A percentile compares a stretch with the other conserved stretches of the same genome.
These are phyloP conservation scores for Vaccinium darrowii DNA, from an alignment of 148 eudicot species.

Conservation along the genomic window DNA sequence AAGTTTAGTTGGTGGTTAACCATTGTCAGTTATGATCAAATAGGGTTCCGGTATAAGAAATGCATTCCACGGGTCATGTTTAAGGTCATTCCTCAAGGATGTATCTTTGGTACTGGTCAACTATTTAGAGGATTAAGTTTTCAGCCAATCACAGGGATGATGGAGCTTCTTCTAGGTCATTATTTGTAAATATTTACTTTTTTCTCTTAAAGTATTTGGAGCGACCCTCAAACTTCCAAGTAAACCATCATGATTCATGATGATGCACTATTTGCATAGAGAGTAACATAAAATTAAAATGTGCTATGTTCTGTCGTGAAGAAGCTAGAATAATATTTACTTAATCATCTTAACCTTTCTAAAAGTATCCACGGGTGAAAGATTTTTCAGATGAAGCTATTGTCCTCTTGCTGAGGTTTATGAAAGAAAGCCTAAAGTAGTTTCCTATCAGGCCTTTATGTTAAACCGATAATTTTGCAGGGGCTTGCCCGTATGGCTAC, in stretches of 20 bases:
- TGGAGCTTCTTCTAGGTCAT: not conserved
- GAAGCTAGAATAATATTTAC: not conserved
- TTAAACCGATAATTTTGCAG: slow-evolving; percentile 38
- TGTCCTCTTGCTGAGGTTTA: not conserved
- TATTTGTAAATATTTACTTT: not conserved
- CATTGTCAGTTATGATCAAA: not conserved
- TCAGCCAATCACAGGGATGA: not conserved
- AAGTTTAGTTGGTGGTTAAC: not conserved
- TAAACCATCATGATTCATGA: not conserved
- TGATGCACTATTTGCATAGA: not conserved
- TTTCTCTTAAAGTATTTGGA: not conserved
- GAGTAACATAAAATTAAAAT: not conserved
- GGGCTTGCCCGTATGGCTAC: slow-evolving; percentile 97
- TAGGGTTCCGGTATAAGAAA: not conserved
- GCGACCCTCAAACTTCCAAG: not conserved
- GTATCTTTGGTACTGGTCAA: not conserved
- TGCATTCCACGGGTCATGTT: not conserved
- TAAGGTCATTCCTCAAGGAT: not conserved
- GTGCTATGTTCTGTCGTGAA: not conserved
- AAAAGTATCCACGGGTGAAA: not conserved
- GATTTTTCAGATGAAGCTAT: not conserved
- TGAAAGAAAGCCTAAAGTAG: not conserved
- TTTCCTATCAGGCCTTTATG: not conserved
- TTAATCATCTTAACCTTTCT: not conserved
- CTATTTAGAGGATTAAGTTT: not conserved